A percentile compares a stretch with the other conserved stretches of the same genome.
phyloP scores from a whole-genome alignment of 805 yeast species.

The Barnettozyma salicaria region DNA sequence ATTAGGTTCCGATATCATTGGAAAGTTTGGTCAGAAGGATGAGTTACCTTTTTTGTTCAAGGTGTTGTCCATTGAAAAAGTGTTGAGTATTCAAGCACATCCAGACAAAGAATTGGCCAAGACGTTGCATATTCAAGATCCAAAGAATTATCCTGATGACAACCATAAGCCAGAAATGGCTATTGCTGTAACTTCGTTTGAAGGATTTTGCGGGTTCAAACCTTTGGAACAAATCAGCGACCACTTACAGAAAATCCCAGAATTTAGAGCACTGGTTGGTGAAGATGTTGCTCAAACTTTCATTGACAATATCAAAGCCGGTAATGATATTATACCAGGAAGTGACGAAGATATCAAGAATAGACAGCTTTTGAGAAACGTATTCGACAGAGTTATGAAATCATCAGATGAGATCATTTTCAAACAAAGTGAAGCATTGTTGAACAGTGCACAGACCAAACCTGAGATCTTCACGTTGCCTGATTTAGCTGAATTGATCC shows the following conservation, averaged over 20 bases:
- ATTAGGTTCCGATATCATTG: slow-evolving; percentile 53
- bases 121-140: slow-evolving; percentile 73
- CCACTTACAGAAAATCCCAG: slow-evolving; percentile 69
- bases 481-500: slow-evolving; percentile 64
- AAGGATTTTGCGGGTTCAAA: slow-evolving; percentile 97
- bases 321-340: slow-evolving; percentile 27
- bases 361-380: slow-evolving; percentile 60
- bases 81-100: slow-evolving; percentile 93
- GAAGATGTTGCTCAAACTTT: slow-evolving; percentile 50
- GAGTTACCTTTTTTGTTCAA: slow-evolving; percentile 91
- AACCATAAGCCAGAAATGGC: slow-evolving; percentile 99
- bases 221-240: slow-evolving; percentile 74
- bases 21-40: slow-evolving; percentile 58
- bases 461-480: slow-evolving; percentile 50
- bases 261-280: slow-evolving; percentile 67
- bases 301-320: slow-evolving; percentile 35
- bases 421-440: slow-evolving; percentile 56
- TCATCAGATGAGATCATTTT: slow-evolving; percentile 56
- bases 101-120: slow-evolving; percentile 86
- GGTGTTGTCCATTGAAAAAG: slow-evolving; percentile 88
- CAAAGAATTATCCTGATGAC: slow-evolving; percentile 93
- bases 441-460: slow-evolving; percentile 51
- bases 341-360: slow-evolving; percentile 50
- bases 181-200: slow-evolving; percentile 89
- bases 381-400: slow-evolving; percentile 83